Evolutionary conservation across 805 yeast genomes (phyloP).

Genomic region (Vanderwaltozyma yarrowii): DNA sequence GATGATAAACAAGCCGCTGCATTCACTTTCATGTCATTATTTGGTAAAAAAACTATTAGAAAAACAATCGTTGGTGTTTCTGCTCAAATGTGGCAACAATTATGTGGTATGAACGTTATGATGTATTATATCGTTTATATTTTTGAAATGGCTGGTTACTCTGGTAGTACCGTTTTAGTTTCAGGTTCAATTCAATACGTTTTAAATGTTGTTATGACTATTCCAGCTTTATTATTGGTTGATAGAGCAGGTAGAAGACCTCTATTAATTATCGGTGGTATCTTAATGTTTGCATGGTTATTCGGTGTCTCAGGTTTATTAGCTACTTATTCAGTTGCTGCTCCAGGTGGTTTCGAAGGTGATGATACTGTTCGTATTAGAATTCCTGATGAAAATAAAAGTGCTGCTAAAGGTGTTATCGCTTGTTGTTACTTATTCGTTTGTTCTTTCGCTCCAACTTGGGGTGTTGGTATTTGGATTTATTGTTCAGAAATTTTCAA

Average conservation of each 20-base stretch:
- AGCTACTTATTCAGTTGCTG: constrained; percentile 32
- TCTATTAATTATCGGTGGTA: constrained; percentile 25
- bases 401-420: constrained; percentile 46
- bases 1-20: constrained; percentile 13
- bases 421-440: constrained; percentile 36
- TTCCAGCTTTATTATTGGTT: constrained; percentile 48
- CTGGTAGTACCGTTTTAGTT: constrained; percentile 2
- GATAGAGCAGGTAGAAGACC: constrained; percentile 63
- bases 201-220: constrained; percentile 40
- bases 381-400: constrained; percentile 3
- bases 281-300: constrained; percentile 19
- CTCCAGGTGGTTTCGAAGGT: constrained; percentile 36
- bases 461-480: constrained; percentile 31
- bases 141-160: constrained; percentile 5
- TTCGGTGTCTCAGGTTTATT: constrained; percentile 18
- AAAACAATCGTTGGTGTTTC: constrained; percentile 55
- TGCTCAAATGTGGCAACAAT: constrained; percentile 30
- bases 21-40: constrained; percentile 16
- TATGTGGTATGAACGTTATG: constrained; percentile 63
- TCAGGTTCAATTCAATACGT: constrained; percentile 33
- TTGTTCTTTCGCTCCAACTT: constrained; percentile 44
- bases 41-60: constrained; percentile 45
- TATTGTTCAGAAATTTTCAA: constrained; percentile 47
- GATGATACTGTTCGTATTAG: constrained; percentile 9
- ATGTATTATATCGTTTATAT: constrained; percentile 37